phyloP scores from a whole-genome alignment of 208 protist genomes.

The Wallacemonas rigidus region DNA sequence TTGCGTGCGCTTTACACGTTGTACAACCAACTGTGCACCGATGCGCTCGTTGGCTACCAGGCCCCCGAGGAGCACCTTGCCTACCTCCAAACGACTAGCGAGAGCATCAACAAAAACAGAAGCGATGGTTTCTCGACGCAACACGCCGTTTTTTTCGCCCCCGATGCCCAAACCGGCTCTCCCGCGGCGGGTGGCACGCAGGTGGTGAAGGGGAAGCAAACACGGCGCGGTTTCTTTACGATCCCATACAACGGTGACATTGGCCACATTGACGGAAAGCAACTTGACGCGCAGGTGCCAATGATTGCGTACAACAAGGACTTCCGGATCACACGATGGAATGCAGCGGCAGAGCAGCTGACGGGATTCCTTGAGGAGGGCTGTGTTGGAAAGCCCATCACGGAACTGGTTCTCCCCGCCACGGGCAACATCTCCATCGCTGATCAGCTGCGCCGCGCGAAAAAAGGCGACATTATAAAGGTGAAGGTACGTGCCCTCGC shows the following conservation, averaged over 20 bases:
- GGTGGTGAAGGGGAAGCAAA: constrained; percentile 45
- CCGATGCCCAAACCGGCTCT: background rate
- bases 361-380: constrained; percentile 83
- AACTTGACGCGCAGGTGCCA: constrained; percentile 82
- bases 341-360: constrained; percentile 82
- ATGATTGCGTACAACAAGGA: constrained; percentile 84
- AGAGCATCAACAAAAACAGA: background rate
- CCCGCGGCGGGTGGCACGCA: constrained; percentile 7
- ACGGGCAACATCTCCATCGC: constrained; percentile 67
- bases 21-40: constrained; percentile 47
- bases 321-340: constrained; percentile 85
- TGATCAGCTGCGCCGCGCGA: constrained; percentile 73
- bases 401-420: constrained; percentile 74
- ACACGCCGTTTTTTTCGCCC: constrained; percentile 1
- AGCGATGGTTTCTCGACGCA: background rate
- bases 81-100: constrained; percentile 4
- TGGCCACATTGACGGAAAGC: constrained; percentile 85
- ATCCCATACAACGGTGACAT: constrained; percentile 70
- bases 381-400: constrained; percentile 84
- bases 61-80: constrained; percentile 1
- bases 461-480: constrained; percentile 61
- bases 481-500: constrained; percentile 83
- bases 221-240: constrained; percentile 74
- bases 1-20: constrained; percentile 49
- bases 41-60: constrained; percentile 12